Conservation (phyloP, 345 rosid species). For the Eutrema yunnanense region DNA sequence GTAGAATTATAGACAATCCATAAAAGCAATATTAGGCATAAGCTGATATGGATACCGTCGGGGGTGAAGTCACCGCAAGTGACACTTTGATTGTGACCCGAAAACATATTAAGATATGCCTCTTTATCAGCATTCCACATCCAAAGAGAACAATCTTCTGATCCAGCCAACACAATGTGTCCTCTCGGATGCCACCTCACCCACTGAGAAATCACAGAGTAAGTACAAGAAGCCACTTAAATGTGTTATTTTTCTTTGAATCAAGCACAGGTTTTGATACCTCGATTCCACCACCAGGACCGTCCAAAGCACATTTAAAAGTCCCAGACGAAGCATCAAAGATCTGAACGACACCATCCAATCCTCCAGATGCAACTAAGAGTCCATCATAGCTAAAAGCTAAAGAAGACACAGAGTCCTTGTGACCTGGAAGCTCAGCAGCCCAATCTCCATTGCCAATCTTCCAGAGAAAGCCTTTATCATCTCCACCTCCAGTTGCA, state of each 20-base stretch:
- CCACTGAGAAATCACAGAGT: constrained; percentile 54
- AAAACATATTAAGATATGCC: constrained; percentile 59
- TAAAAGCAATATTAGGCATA: neutral
- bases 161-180: constrained; percentile 80
- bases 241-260: neutral
- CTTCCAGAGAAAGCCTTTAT: constrained; percentile 75
- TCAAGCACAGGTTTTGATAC: constrained; percentile 24
- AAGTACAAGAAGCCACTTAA: neutral
- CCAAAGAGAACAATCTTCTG: constrained; percentile 73
- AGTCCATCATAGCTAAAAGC: constrained; percentile 74
- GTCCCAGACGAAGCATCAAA: constrained; percentile 65
- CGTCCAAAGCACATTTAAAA: constrained; percentile 54
- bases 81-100: constrained; percentile 68
- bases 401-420: constrained; percentile 70
- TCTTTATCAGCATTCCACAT: constrained; percentile 97
- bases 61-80: constrained; percentile 96
- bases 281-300: constrained; percentile 74
- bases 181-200: constrained; percentile 95
- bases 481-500: constrained; percentile 95
- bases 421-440: constrained; percentile 72
- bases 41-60: constrained; percentile 51
- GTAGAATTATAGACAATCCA: neutral
- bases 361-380: constrained; percentile 74
- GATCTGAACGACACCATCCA: constrained; percentile 69
- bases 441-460: constrained; percentile 92